Evolutionary conservation across 345 rosid genomes (phyloP).

Genomic region (Dipteronia sinensis): DNA sequence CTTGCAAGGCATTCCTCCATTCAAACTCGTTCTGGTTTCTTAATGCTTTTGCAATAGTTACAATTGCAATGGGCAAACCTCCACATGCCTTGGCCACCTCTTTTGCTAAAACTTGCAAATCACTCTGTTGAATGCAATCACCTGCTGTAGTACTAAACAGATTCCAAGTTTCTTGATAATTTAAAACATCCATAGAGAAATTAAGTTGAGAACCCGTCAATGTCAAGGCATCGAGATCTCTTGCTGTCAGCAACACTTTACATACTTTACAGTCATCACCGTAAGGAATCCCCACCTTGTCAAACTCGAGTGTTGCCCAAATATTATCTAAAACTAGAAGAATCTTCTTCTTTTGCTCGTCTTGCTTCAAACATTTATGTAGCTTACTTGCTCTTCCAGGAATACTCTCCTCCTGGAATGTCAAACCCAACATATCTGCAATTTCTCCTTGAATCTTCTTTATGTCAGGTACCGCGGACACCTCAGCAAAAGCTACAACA

Average conservation of each 20-base stretch:
- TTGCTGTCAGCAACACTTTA: slow-evolving; percentile 35
- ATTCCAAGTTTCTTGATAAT: slow-evolving; percentile 28
- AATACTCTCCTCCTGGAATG: background rate
- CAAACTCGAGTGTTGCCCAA: slow-evolving; percentile 25
- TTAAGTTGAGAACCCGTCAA: slow-evolving; percentile 9
- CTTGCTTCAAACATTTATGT: slow-evolving; percentile 5
- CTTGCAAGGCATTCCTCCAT: slow-evolving; percentile 31
- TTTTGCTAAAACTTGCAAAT: background rate
- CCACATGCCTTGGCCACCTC: slow-evolving; percentile 27
- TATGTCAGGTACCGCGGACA: slow-evolving; percentile 11
- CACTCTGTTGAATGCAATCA: background rate
- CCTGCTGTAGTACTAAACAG: slow-evolving; percentile 25
- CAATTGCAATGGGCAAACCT: slow-evolving; percentile 34
- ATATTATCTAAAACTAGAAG: slow-evolving; percentile 35
- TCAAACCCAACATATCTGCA: background rate
- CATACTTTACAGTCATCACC: slow-evolving; percentile 19
- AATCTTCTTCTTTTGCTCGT: background rate
- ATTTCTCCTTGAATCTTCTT: slow-evolving; percentile 20
- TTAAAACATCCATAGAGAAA: slow-evolving; percentile 5
- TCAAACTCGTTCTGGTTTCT: background rate
- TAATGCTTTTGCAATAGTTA: slow-evolving; percentile 23
- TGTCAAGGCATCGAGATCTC: background rate
- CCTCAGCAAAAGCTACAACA: slow-evolving; percentile 12
- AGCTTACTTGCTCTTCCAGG: background rate
- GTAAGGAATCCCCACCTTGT: slow-evolving; percentile 34